Evolutionary conservation across 148 eudicot genomes (phyloP).

Genomic region (Hydrangea macrophylla): DNA sequence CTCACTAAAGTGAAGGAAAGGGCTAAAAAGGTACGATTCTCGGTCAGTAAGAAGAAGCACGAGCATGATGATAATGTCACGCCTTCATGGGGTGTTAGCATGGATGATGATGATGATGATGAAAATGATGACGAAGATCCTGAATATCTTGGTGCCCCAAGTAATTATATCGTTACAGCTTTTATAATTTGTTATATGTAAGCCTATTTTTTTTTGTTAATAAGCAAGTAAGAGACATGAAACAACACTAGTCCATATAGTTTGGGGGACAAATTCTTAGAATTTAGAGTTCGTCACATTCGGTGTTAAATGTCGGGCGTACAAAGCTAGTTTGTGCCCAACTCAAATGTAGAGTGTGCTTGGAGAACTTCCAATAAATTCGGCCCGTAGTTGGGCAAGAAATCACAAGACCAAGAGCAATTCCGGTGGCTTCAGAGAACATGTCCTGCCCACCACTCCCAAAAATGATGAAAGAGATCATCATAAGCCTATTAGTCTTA

Average conservation of each 20-base stretch:
- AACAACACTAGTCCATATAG: no score
- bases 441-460: constrained; percentile 19
- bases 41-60: constrained; percentile 34
- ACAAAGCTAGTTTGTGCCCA: no score
- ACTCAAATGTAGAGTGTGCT: no score
- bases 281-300: no score
- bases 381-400: no score
- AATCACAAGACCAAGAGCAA: constrained; percentile 45
- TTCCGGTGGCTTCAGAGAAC: constrained; percentile 34
- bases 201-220: no score
- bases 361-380: no score
- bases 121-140: no score
- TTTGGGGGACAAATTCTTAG: no score
- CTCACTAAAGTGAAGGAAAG: constrained; percentile 67
- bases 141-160: constrained; percentile 32
- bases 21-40: constrained; percentile 57
- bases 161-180: constrained; percentile 25
- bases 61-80: constrained; percentile 22
- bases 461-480: constrained; percentile 17
- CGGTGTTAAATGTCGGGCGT: no score
- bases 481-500: constrained; percentile 5
- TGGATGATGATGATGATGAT: constrained; percentile 43
- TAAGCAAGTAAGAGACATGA: no score
- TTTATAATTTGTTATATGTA: no score
- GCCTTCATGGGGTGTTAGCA: constrained; percentile 37